phyloP scores from a whole-genome alignment of 2,329 filamentous ascomycete genomes.

The Orbilia brochopaga region DNA sequence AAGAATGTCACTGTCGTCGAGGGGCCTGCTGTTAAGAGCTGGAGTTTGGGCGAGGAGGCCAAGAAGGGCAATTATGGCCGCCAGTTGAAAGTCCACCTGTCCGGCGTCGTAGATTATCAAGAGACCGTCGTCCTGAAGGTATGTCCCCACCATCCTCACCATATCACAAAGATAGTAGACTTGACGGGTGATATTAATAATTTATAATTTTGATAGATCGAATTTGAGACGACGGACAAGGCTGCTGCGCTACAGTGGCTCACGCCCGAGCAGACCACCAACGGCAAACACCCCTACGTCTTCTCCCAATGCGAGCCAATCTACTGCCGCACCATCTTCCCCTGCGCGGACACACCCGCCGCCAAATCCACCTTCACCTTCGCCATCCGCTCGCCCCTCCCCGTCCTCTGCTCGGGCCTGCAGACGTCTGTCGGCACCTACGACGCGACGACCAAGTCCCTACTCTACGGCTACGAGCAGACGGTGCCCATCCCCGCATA shows the following conservation, averaged over 20 bases:
- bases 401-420: constrained; percentile 90
- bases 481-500: constrained; percentile 92
- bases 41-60: constrained; percentile 66
- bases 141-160: not conserved
- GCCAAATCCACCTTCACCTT: constrained; percentile 96
- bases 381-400: constrained; percentile 81
- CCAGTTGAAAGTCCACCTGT: constrained; percentile 70
- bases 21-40: constrained; percentile 73
- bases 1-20: constrained; percentile 70
- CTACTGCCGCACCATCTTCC: constrained; percentile 89
- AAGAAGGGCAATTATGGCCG: constrained; percentile 65
- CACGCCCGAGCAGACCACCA: constrained; percentile 88
- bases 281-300: constrained; percentile 96
- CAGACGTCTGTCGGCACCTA: constrained; percentile 57
- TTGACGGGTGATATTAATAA: too few species aligned
- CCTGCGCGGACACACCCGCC: constrained; percentile 96
- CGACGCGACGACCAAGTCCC: constrained; percentile 56
- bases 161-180: too few species aligned
- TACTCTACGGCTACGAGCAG: constrained; percentile 84
- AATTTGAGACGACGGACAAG: constrained; percentile 78
- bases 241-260: constrained; percentile 97
- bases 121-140: constrained; percentile 32
- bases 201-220: constrained; percentile 65
- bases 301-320: constrained; percentile 98
- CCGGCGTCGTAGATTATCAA: constrained; percentile 60